Evolutionary conservation across 2,329 filamentous ascomycete genomes (phyloP), one percentile per base, ranked within the genome.

Genomic region (Alternaria arbusti): DNA sequence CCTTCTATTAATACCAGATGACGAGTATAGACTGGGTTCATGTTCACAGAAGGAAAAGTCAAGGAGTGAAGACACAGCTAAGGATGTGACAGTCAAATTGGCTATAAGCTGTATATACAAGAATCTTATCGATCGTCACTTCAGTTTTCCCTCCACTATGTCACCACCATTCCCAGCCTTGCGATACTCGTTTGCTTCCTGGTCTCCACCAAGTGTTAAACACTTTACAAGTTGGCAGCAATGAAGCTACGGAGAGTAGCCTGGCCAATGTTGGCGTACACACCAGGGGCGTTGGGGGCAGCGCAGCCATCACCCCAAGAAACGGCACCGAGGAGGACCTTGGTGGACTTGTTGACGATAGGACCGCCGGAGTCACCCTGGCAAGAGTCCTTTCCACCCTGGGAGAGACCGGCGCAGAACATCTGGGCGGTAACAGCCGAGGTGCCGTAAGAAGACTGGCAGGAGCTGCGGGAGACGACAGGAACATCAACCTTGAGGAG

Each of bases 311-410:
- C 11, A 25, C 60, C 63, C 46, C 56, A 65, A 9, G 60, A 63
- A 17, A 63, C 63, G 9, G 59, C 17, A 44, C 63, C 63, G 25
- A 65, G 12, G 17, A 65, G 52, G 6, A 23, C 22, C 56, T 55
- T 63, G 47, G 50, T 40, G 5, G 60, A n/a, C 49, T 52, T 40
- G 62, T 72, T 56, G 55, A 74, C 56, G 22, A 76, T 67, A 22
- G 74, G 73, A 43, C 73, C 73, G 51, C 74, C 74, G 57, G 58
- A 65, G 69, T 76, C 74, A 63, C 74, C 73, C 70, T 75, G 74
- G 74, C 74, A 76, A 54, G 74, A 75, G 67, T 75, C 74, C 68
- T 71, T 73, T 57, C 73, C 73, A 61, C 74, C 74, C 15, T 57
- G 45, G 10, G 67, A 3, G 12, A 65, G 4, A 49, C 72, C 73